Base-by-base conservation (phyloP, 2,329 filamentous ascomycete species). In the Septoria linicola region DNA sequence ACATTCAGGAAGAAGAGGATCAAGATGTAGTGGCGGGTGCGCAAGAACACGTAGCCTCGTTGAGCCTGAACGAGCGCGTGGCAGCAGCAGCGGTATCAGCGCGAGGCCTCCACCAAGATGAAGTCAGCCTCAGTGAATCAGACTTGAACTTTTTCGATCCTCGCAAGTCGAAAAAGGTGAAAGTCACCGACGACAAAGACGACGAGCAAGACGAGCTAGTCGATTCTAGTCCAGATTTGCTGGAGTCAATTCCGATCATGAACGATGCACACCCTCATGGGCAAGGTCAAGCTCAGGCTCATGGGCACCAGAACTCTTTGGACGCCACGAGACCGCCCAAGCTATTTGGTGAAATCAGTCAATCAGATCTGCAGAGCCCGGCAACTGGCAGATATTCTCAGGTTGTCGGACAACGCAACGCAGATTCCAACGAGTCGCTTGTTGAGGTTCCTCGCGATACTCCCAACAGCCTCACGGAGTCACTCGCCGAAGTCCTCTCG, bases 261-360 rank as follows among this genome's bases (percentile, higher is more conserved):
- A 55, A 56, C 31, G 52, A 63, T 20, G 43, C 40, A n/a, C 34
- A 39, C 10, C 21, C 20, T 5, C 19, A 48, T 19, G 27, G 39
- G 17, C 41, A 36, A 49, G 27, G 39, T 20, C 41, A 36, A 49
- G 27, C 39, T 13, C 25, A 51, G 14, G 41, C 62, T 5, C 40
- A 44, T 13, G 41, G 34, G 35, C 32, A 41, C 16, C 25, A 60
- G 8, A 59, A 55, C 23, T 49, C 37, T 21, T 41, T 49, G 16
- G 27, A 54, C n/a, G 51, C 45, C 20, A 49, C 55, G 27, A 55
- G 44, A 32, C 53, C 51, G 27, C 50, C 56, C 13, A 78, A 77
- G 42, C 70, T 85, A 4, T 85, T 84, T 62, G 82, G 82, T 10
- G 82, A 85, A 63, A 80, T 85, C 55, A 77, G 76, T 8, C 68